phyloP scores from a whole-genome alignment of 106 monocot genomes.

The Posidonia australis region DNA sequence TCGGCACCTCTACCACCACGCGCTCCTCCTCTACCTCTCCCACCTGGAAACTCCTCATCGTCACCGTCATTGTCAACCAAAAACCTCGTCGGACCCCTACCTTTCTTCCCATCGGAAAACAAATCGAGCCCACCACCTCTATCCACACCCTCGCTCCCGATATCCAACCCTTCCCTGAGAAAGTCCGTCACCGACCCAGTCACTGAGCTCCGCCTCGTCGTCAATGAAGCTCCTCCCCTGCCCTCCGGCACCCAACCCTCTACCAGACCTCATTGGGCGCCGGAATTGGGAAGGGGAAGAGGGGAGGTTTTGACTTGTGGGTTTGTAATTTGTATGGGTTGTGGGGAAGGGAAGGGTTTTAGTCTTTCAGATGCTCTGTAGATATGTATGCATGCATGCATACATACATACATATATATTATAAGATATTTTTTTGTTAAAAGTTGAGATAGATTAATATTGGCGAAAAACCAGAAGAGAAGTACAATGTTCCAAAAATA shows the following conservation, averaged over 20 bases:
- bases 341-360: no score
- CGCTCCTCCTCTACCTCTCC: slow-evolving; percentile 8
- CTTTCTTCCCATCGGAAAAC: not conserved
- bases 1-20: slow-evolving; percentile 5
- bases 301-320: no score
- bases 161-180: slow-evolving; percentile 11
- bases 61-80: slow-evolving; percentile 23
- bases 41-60: slow-evolving; percentile 8
- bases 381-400: no score
- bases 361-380: no score
- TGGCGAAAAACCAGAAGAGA: no score
- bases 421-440: no score
- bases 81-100: not conserved
- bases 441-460: no score
- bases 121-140: not conserved
- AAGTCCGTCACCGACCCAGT: slow-evolving; percentile 57
- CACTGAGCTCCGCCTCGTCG: slow-evolving; percentile 89
- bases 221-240: slow-evolving; percentile 62
- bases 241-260: slow-evolving; percentile 3
- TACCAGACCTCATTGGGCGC: not conserved
- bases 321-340: no score
- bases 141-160: slow-evolving; percentile 18
- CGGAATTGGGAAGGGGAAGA: no score
- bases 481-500: no score
- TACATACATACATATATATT: no score